Evolutionary conservation across 2,329 filamentous ascomycete genomes (phyloP).

Genomic region (Ploettnerulaceae sp.): DNA sequence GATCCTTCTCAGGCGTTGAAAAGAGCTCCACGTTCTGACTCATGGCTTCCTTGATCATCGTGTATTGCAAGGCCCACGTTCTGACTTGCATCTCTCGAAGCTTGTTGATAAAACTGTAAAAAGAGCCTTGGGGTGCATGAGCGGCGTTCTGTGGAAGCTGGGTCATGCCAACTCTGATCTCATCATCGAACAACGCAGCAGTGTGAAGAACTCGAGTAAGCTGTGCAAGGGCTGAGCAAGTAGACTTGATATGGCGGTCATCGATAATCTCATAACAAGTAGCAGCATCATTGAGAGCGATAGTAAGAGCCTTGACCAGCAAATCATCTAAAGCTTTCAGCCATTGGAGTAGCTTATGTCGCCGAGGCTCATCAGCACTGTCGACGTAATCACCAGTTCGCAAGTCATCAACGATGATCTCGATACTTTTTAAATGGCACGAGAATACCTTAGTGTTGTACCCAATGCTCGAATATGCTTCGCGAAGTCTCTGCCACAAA

Average conservation of each 20-base stretch:
- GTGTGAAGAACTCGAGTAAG: slow-evolving; percentile 73
- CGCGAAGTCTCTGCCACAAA: slow-evolving; percentile 84
- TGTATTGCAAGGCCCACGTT: slow-evolving; percentile 83
- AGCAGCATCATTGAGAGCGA: slow-evolving; percentile 59
- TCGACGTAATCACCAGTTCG: slow-evolving; percentile 53
- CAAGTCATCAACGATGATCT: slow-evolving; percentile 71
- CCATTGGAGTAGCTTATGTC: slow-evolving; percentile 66
- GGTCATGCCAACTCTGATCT: slow-evolving; percentile 71
- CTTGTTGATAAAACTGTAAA: slow-evolving; percentile 57
- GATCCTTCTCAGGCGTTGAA: slow-evolving; percentile 61
- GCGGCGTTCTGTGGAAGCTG: slow-evolving; percentile 54
- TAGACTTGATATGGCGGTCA: slow-evolving; percentile 68
- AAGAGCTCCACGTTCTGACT: slow-evolving; percentile 61
- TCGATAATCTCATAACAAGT: slow-evolving; percentile 81
- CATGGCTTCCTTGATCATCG: slow-evolving; percentile 70
- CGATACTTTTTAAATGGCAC: slow-evolving; percentile 79
- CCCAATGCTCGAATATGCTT: slow-evolving; percentile 80
- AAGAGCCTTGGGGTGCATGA: slow-evolving; percentile 38
- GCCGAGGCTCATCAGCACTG: slow-evolving; percentile 57
- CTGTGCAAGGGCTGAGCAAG: slow-evolving; percentile 65
- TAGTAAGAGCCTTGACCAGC: slow-evolving; percentile 63
- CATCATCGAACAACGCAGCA: slow-evolving; percentile 77
- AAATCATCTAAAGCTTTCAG: slow-evolving; percentile 76
- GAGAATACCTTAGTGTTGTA: slow-evolving; percentile 86
- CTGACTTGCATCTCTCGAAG: slow-evolving; percentile 84